Evolutionary conservation across 345 rosid genomes (phyloP).

Genomic region (Arabidopsis arenosa): DNA sequence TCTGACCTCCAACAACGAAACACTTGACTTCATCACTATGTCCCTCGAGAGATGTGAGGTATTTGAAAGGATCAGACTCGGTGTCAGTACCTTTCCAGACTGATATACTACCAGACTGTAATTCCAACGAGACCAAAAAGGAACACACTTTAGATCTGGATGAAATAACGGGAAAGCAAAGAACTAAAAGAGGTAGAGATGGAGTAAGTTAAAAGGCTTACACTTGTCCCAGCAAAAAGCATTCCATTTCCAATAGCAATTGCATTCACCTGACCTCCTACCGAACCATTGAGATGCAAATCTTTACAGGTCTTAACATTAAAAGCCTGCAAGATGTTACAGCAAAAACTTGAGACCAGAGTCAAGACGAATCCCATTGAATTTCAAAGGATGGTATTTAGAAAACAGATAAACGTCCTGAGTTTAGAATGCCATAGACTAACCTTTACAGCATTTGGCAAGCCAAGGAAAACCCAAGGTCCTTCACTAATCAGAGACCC

Average conservation of each 20-base stretch:
- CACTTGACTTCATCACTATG: slow-evolving; percentile 47
- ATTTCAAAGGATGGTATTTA: neutral
- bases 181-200: neutral
- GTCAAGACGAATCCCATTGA: neutral
- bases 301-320: slow-evolving; percentile 50
- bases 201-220: slow-evolving; percentile 22
- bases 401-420: neutral
- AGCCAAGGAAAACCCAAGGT: slow-evolving; percentile 65
- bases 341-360: slow-evolving; percentile 7
- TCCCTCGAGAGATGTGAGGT: slow-evolving; percentile 43
- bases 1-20: slow-evolving; percentile 42
- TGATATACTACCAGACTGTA: slow-evolving; percentile 54
- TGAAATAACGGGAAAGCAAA: neutral
- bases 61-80: slow-evolving; percentile 47
- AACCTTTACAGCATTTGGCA: slow-evolving; percentile 62
- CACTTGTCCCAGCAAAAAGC: slow-evolving; percentile 69
- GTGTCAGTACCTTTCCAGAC: slow-evolving; percentile 48
- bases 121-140: neutral
- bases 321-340: slow-evolving; percentile 52
- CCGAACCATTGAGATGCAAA: slow-evolving; percentile 44
- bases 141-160: neutral
- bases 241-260: slow-evolving; percentile 47
- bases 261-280: slow-evolving; percentile 55
- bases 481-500: slow-evolving; percentile 60
- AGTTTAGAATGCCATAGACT: neutral